These are phyloP conservation scores for Schizothecium vesticola DNA, from an alignment of 495 filamentous ascomycete species.

Conservation along the genomic window DNA sequence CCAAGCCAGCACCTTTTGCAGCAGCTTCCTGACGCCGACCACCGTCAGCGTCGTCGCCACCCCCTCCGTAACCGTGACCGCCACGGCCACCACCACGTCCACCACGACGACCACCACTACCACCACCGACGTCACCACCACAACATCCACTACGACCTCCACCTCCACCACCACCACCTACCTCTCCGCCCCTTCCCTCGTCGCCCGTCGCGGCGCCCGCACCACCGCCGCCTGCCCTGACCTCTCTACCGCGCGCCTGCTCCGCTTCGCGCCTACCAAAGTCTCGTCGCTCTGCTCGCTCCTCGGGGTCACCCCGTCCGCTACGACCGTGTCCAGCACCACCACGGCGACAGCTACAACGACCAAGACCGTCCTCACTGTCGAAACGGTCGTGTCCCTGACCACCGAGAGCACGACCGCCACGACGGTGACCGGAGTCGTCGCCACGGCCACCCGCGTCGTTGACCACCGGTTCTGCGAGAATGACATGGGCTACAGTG, in stretches of 20 bases:
- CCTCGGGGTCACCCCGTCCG: neutral
- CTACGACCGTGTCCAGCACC: neutral
- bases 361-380: neutral
- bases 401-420: neutral
- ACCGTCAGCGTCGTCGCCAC: neutral
- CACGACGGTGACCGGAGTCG: neutral
- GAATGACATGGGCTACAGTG: neutral
- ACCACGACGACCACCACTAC: neutral
- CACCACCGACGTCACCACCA: neutral
- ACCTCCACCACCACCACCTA: neutral
- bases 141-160: neutral
- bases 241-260: neutral
- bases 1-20: neutral
- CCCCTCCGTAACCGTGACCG: neutral
- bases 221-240: neutral
- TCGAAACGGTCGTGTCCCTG: neutral
- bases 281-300: neutral
- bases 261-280: neutral
- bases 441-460: neutral
- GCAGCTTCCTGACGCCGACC: neutral
- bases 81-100: neutral
- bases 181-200: neutral
- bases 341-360: neutral
- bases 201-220: neutral
- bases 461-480: neutral